Base-by-base conservation (phyloP, 768 basidiomycete species). In the Suillus subalutaceus region DNA sequence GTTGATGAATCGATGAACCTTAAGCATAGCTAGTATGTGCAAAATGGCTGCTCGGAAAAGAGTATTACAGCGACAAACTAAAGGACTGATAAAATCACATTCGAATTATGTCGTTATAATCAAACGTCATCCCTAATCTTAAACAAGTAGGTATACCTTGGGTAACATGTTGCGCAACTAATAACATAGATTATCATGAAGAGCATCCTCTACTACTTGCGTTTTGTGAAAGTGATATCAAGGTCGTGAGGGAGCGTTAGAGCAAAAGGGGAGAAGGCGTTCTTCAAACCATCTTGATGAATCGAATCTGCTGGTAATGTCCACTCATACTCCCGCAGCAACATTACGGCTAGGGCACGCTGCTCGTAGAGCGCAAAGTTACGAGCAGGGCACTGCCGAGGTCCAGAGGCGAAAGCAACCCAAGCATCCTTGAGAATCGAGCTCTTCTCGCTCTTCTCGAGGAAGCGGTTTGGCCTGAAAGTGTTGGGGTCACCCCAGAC, bases 201-300 rank as follows among this genome's bases (percentile, higher is more conserved):
- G n/a, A 58, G n/a, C 5, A 16, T 40, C 53, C 8, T 63, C 53
- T 38, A 32, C 56, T 18, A 26, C 12, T 56, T 56, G 32, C 68
- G 71, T 40, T 62, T 67, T 10, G 60, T 70, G 56, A 79, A 79
- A 37, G 73, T 66, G 16, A 79, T 68, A 48, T 77, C 74, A 26
- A 79, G 68, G 50, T 79, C 68, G 35, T 75, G 65, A n/a, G 79
- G 79, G 32, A 79, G 66, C 58, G 73, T 77, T 26, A 80, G 69
- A 23, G 74, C 77, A 60, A 80, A 80, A 7, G 79, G 70, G 10
- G 74, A 74, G 67, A 80, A 78, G 56, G 72, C 79, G 48, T 80
- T 80, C 48, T 74, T 72, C 23, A 79, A 62, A 15, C 65, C 67
- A 32, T 70, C 61, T 13, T 26, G 66, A 67, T 79, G 79, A 0